phyloP scores from a whole-genome alignment of 345 rosid genomes.

The Durio zibethinus region DNA sequence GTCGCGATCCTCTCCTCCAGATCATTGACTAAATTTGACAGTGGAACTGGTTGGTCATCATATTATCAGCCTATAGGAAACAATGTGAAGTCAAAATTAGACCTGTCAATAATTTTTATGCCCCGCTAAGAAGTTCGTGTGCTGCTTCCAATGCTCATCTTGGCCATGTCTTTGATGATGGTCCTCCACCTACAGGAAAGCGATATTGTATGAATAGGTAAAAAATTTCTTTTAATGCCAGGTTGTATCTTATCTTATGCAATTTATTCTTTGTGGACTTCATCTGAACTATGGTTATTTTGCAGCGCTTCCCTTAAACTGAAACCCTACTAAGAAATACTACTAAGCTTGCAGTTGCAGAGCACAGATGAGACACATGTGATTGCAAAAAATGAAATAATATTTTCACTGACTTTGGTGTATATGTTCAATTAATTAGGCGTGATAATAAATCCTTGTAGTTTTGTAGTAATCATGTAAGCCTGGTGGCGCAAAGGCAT shows the following conservation, averaged over 20 bases:
- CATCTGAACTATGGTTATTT: background rate
- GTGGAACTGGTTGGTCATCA: constrained; percentile 98
- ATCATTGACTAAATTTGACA: constrained; percentile 88
- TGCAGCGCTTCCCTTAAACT: constrained; percentile 39
- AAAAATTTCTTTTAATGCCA: background rate
- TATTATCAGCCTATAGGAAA: constrained; percentile 66
- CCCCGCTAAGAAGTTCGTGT: constrained; percentile 84
- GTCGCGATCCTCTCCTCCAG: constrained; percentile 32
- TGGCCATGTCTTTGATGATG: constrained; percentile 75
- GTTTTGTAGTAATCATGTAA: background rate
- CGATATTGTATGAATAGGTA: constrained; percentile 88
- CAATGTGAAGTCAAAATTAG: constrained; percentile 69
- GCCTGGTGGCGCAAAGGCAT: too few species aligned
- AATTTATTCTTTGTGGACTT: background rate
- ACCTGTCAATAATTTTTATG: constrained; percentile 81
- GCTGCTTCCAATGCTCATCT: constrained; percentile 41
- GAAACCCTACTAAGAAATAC: constrained; percentile 4
- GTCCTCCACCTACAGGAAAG: constrained; percentile 80
- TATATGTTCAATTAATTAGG: background rate
- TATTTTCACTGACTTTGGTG: background rate
- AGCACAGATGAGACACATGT: background rate
- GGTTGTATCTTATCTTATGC: background rate
- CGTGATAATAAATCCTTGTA: background rate
- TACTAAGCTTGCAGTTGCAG: background rate
- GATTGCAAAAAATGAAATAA: background rate